A percentile compares a stretch with the other conserved stretches of the same genome.
These are phyloP conservation scores for Caryopteris hybrid DNA, from an alignment of 305 asterid species.

Conservation along the genomic window DNA sequence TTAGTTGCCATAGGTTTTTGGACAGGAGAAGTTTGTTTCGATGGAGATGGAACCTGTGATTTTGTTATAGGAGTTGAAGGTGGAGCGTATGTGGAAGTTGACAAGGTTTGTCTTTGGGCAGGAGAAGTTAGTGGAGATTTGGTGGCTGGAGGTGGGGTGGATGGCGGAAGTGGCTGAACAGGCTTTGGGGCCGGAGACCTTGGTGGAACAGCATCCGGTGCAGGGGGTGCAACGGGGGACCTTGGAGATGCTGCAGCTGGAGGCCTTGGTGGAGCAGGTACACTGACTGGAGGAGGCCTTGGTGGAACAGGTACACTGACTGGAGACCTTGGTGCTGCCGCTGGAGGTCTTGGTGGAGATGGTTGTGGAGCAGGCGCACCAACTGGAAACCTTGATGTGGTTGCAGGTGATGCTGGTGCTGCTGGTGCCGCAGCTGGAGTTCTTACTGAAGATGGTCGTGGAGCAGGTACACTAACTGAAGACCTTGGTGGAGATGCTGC, in stretches of 20 bases:
- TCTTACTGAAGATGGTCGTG: neutral
- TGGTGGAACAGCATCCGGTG: neutral
- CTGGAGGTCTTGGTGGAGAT: neutral
- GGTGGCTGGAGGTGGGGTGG: neutral
- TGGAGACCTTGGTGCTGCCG: neutral
- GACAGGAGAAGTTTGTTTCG: conserved; percentile 22
- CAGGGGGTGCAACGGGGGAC: neutral
- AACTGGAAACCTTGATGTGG: conserved; percentile 8
- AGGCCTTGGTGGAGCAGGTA: neutral
- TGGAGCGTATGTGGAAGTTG: conserved; percentile 5
- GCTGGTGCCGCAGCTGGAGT: conserved; percentile 14
- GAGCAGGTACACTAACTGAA: neutral
- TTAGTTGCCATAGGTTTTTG: conserved; percentile 9
- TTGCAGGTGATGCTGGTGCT: too few relatives aligned
- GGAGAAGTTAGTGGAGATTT: conserved; percentile 20
- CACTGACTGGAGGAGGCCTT: too few relatives aligned
- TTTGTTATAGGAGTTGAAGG: conserved; percentile 31
- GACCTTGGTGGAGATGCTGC: conserved; percentile 8
- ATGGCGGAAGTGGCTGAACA: neutral
- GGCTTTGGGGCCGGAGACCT: conserved; percentile 9
- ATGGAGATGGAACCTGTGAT: conserved; percentile 24
- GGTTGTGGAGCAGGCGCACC: conserved; percentile 1
- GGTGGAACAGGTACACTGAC: neutral
- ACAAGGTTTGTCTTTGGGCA: conserved; percentile 5
- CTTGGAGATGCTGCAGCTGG: neutral